Evolutionary conservation across 2,329 filamentous ascomycete species (phyloP).

Genomic region (Septoria linicola): DNA sequence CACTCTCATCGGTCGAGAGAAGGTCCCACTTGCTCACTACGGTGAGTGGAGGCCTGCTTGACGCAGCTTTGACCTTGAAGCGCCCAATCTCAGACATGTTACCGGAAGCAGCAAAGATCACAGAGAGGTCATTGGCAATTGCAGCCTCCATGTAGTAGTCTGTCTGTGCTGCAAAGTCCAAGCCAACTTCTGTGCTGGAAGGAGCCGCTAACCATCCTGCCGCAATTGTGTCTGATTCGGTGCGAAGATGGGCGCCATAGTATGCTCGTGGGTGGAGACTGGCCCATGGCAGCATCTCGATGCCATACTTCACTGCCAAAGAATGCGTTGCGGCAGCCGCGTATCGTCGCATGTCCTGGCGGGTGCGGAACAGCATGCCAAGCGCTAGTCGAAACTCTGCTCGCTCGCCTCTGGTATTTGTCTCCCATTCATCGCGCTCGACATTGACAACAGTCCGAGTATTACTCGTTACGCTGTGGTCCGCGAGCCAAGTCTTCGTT

Average conservation of each 20-base stretch:
- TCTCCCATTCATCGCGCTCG: constrained; percentile 26
- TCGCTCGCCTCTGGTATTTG: constrained; percentile 16
- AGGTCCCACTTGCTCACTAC: constrained; percentile 47
- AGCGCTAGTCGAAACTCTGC: constrained; percentile 22
- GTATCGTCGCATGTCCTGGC: constrained; percentile 26
- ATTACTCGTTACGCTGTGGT: neutral
- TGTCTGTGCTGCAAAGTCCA: constrained; percentile 37
- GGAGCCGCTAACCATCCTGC: constrained; percentile 27
- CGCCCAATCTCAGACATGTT: constrained; percentile 38
- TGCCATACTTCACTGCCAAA: constrained; percentile 27
- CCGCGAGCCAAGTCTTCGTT: constrained; percentile 1
- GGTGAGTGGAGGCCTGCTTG: constrained; percentile 37
- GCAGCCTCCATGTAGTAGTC: constrained; percentile 39
- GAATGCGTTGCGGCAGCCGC: constrained; percentile 36
- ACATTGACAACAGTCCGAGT: constrained; percentile 17
- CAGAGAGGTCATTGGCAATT: constrained; percentile 20
- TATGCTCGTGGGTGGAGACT: constrained; percentile 31
- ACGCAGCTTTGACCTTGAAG: constrained; percentile 39
- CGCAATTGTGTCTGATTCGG: constrained; percentile 34
- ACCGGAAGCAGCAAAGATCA: constrained; percentile 47
- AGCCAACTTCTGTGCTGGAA: constrained; percentile 13
- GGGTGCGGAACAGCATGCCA: constrained; percentile 19
- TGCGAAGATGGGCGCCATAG: constrained; percentile 41
- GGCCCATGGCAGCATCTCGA: constrained; percentile 21
- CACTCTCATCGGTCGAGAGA: constrained; percentile 40